Base-by-base conservation (phyloP, 2,329 filamentous ascomycete species). In the Pseudogymnoascus sp. region DNA sequence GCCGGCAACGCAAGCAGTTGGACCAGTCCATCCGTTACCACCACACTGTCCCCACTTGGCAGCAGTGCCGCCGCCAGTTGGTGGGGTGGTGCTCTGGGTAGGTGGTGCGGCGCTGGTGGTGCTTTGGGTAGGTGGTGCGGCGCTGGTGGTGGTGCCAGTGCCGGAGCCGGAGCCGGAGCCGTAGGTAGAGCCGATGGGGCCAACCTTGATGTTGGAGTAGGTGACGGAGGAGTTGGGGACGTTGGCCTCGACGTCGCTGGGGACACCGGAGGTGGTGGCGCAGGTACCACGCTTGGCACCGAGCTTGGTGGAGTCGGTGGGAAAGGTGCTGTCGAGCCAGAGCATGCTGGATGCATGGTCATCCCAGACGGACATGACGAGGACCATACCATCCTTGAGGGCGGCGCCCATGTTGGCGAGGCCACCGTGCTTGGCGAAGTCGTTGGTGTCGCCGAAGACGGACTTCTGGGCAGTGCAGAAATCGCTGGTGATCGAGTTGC, bases 241-340 rank as follows among this genome's bases (percentile, higher is more conserved):
- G 61, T 74, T 68, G 14, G 72, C 45, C 74, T 85, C 80, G 51
- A 87, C 73, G 3, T 79, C 77, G 31, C 71, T 64, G 26, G 84
- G 84, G 34, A 75, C 77, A 47, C 84, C 84, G 18, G 81, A 82
- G 68, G 72, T 75, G 57, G 77, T 79, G 60, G 78, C 64, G 73
- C 85, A 87, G 37, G 77, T 75, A 63, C 85, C 85, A 70, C 85
- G 82, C 45, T 76, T 75, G 64, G 77, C 74, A 68, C 85, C 84
- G 31, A 77, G 77, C 1, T 65, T 67, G 62, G 77, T 78, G 31
- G 76, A 69, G 66, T 75, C 72, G 65, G 78, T 77, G 60, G 87
- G 86, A 78, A 83, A 88, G 72, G 77, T 82, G 66, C 82, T 83
- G 78, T 91, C 88, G 69, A 91, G 82, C 88, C 88, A 91, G 70